These are phyloP conservation scores for Fragaria ananassa DNA, from an alignment of 306 rosid genomes.

Conservation along the genomic window DNA sequence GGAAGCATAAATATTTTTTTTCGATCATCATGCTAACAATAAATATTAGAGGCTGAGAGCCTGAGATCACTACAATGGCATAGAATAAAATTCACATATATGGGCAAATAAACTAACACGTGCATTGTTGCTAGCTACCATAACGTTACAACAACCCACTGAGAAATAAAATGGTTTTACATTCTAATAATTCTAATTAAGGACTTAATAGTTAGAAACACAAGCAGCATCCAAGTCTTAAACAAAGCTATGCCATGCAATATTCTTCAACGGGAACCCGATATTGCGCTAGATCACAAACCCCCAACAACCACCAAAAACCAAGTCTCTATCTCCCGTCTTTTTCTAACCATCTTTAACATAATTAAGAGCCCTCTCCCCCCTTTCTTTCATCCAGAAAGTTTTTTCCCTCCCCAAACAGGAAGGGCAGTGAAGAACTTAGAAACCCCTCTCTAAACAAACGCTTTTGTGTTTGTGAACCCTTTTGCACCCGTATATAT, in stretches of 20 bases:
- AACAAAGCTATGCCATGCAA: not conserved
- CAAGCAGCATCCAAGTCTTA: not conserved
- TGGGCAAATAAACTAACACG: too few relatives aligned
- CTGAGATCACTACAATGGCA: too few relatives aligned
- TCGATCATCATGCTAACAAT: too few relatives aligned
- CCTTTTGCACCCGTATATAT: conserved; percentile 20
- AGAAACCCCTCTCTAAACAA: not conserved
- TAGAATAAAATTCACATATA: too few relatives aligned
- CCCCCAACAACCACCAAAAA: not conserved
- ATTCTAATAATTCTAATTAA: not conserved
- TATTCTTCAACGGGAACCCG: not conserved
- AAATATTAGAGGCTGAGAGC: too few relatives aligned
- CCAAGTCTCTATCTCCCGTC: not conserved
- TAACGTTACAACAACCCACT: too few relatives aligned
- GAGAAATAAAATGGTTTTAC: too few relatives aligned
- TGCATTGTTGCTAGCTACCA: too few relatives aligned
- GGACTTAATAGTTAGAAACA: not conserved
- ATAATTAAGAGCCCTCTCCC: not conserved
- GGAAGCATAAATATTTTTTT: too few relatives aligned
- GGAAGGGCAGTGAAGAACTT: conserved; percentile 9
- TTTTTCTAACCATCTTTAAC: not conserved
- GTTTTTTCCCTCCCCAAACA: not conserved
- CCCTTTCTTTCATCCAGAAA: not conserved
- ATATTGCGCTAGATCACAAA: conserved; percentile 9
- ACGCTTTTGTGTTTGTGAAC: not conserved